phyloP scores from a whole-genome alignment of 768 basidiomycete genomes.

The Boletus speciosus region DNA sequence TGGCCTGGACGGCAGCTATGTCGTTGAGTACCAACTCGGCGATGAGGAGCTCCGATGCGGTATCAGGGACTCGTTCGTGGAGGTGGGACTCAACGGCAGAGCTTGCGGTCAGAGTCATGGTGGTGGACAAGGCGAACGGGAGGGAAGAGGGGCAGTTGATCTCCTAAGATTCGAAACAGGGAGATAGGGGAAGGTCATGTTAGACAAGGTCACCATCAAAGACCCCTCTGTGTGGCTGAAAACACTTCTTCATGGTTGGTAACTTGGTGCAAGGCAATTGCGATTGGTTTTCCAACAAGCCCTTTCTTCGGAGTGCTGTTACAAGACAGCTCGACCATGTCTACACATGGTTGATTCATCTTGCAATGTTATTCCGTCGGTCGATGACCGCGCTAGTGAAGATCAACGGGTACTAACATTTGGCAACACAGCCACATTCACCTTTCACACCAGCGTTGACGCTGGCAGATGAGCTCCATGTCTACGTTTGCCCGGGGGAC shows the following conservation, averaged over 20 bases:
- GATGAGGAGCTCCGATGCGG: conserved; percentile 38
- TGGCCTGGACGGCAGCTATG: conserved; percentile 33
- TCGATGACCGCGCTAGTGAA: too few species aligned
- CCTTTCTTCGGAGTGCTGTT: too few species aligned
- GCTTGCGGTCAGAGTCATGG: conserved; percentile 7
- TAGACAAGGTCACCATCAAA: too few species aligned
- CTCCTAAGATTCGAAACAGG: neutral
- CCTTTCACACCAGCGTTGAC: neutral
- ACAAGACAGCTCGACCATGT: neutral
- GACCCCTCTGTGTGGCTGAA: neutral
- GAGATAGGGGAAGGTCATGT: neutral
- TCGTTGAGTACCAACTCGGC: conserved; percentile 43
- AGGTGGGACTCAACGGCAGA: conserved; percentile 13
- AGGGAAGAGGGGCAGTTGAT: neutral
- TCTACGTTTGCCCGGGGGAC: conserved; percentile 10
- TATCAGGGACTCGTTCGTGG: conserved; percentile 23
- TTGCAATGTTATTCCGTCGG: too few species aligned
- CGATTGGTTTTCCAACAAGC: too few species aligned
- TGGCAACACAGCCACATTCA: conserved; percentile 10
- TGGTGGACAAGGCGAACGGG: neutral
- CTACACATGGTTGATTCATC: neutral
- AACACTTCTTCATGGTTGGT: too few species aligned
- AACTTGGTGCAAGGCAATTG: too few species aligned
- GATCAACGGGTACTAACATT: too few species aligned
- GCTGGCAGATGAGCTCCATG: conserved; percentile 10